Conservation (phyloP, 768 basidiomycete genomes). For the Hortiboletus campestris region DNA sequence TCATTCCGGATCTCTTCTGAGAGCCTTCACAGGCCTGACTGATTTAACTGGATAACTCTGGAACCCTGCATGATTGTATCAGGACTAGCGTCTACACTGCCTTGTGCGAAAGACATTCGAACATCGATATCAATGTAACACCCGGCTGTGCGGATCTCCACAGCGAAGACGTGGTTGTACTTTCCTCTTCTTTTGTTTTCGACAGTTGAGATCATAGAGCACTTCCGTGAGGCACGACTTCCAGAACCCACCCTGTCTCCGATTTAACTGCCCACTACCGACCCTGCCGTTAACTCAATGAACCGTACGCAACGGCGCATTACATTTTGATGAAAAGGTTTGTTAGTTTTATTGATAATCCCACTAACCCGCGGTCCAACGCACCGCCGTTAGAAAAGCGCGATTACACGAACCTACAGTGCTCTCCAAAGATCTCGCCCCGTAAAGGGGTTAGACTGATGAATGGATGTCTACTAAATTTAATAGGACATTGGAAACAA, state of each 20-base stretch:
- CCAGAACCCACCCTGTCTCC: neutral
- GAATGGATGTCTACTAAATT: neutral
- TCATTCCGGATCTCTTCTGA: conserved; percentile 8
- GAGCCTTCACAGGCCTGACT: conserved; percentile 7
- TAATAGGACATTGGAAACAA: neutral
- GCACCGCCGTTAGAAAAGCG: neutral
- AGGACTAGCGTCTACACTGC: conserved; percentile 1
- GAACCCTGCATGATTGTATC: conserved; percentile 1
- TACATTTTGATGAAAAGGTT: neutral
- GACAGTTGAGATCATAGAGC: conserved; percentile 6
- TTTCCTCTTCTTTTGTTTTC: neutral
- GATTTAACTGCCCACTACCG: neutral
- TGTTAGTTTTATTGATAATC: neutral
- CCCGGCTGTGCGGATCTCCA: conserved; percentile 9
- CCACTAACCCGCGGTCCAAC: neutral
- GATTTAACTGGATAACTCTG: conserved; percentile 2
- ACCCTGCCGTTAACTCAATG: neutral
- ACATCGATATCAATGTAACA: neutral
- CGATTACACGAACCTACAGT: neutral
- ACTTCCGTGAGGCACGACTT: conserved; percentile 4
- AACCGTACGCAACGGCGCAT: neutral
- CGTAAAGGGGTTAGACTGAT: neutral
- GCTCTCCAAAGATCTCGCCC: neutral
- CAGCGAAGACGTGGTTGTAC: neutral
- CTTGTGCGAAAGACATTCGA: conserved; percentile 6